Evolutionary conservation across 2,329 filamentous ascomycete species (phyloP).

Genomic region (Meredithiella fracta): DNA sequence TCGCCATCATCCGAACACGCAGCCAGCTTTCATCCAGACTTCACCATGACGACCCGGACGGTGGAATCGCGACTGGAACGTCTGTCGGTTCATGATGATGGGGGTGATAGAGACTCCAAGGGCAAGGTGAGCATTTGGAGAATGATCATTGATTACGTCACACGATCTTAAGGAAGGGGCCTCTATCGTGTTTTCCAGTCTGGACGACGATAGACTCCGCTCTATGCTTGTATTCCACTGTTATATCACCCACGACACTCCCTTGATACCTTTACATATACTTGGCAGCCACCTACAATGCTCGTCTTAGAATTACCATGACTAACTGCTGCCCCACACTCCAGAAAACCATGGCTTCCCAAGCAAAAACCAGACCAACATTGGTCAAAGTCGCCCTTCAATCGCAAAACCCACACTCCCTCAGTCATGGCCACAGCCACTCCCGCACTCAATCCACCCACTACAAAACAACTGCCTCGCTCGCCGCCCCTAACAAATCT

Average conservation of each 20-base stretch:
- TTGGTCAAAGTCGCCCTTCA: slow-evolving; percentile 76
- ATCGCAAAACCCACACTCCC: slow-evolving; percentile 51
- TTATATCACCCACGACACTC: not conserved
- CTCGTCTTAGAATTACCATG: too few species aligned
- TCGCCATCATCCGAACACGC: too few species aligned
- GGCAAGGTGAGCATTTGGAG: slow-evolving; percentile 48
- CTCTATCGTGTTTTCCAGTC: not conserved
- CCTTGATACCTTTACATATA: not conserved
- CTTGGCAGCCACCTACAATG: not conserved
- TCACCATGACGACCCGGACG: slow-evolving; percentile 41
- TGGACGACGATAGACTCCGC: not conserved
- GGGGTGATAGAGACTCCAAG: slow-evolving; percentile 53
- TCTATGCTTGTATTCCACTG: not conserved
- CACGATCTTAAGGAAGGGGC: not conserved
- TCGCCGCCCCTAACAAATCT: slow-evolving; percentile 8
- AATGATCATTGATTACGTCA: slow-evolving; percentile 5
- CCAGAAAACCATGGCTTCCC: slow-evolving; percentile 12
- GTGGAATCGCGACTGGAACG: slow-evolving; percentile 81
- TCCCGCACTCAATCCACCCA: slow-evolving; percentile 1
- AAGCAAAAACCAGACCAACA: slow-evolving; percentile 39
- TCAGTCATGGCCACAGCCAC: slow-evolving; percentile 20
- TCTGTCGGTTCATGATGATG: slow-evolving; percentile 80
- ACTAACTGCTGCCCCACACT: not conserved
- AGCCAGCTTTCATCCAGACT: not conserved
- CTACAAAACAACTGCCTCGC: slow-evolving; percentile 10